Percentiles rank a stretch among this genome's conserved stretches.
These are phyloP conservation scores for Yarrowia bubula DNA, from an alignment of 805 yeast genomes.

Conservation along the genomic window DNA sequence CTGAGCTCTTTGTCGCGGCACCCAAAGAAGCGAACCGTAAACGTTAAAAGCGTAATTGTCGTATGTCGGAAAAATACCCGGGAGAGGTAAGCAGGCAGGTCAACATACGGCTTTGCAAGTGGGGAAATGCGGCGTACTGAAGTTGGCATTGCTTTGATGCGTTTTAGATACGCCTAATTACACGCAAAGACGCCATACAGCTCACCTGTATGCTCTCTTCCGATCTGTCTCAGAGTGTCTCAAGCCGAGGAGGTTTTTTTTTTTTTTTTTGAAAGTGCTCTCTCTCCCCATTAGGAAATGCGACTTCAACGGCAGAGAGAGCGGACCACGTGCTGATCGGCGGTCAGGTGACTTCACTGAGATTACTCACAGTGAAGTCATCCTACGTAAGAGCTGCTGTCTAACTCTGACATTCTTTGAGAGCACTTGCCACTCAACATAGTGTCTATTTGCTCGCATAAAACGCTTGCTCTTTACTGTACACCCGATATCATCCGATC, in stretches of 20 bases:
- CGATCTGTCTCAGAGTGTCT: not conserved
- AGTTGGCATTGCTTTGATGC: not conserved
- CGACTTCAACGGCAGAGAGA: not conserved
- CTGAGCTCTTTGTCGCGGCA: conserved; percentile 11
- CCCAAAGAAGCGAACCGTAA: conserved; percentile 21
- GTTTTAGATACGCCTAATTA: too few species aligned
- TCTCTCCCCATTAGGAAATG: too few species aligned
- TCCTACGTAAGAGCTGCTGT: not conserved
- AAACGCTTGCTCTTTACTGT: too few species aligned
- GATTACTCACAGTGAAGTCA: not conserved
- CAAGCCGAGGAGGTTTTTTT: too few species aligned
- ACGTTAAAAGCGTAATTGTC: not conserved
- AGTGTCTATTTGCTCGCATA: too few species aligned
- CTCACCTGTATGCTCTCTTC: too few species aligned
- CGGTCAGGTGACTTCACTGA: not conserved
- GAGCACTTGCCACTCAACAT: too few species aligned
- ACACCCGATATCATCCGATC: too few species aligned
- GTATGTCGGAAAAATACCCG: conserved; percentile 9
- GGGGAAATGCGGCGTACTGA: not conserved
- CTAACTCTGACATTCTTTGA: not conserved
- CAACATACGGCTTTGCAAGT: conserved; percentile 4
- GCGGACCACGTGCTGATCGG: conserved; percentile 7
- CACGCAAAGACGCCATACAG: too few species aligned
- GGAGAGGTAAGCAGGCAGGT: too few species aligned
- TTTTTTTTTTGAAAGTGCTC: too few species aligned